Conservation (phyloP, 768 basidiomycete genomes). For the Suillus cothurnatus region DNA sequence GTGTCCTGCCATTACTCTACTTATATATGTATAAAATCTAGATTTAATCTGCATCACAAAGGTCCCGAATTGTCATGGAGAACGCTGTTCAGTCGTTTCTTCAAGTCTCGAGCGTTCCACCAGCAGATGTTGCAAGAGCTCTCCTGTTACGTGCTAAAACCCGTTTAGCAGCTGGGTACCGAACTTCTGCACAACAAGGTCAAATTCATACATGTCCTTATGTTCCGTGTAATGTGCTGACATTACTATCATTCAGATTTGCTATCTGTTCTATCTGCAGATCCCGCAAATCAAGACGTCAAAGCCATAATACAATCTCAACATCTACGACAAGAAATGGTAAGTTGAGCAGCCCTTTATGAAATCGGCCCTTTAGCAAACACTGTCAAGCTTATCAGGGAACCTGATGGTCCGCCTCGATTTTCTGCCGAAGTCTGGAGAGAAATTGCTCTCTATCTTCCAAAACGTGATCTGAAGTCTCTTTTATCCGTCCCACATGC, state of each 20-base stretch:
- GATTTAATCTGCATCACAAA: slow-evolving; percentile 9
- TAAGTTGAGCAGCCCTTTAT: slow-evolving; percentile 24
- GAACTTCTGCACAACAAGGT: slow-evolving; percentile 70
- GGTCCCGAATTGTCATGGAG: too few relatives aligned
- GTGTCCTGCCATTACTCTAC: slow-evolving; percentile 22
- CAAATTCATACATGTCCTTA: not conserved
- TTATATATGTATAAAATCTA: slow-evolving; percentile 13
- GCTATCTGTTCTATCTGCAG: slow-evolving; percentile 60
- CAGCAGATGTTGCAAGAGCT: slow-evolving; percentile 57
- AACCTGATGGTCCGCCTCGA: slow-evolving; percentile 44
- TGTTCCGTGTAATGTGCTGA: not conserved
- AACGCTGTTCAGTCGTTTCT: slow-evolving; percentile 76
- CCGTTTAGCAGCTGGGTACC: slow-evolving; percentile 58
- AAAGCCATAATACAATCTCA: slow-evolving; percentile 58
- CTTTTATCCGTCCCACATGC: slow-evolving; percentile 65
- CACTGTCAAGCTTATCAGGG: slow-evolving; percentile 28
- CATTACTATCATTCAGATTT: slow-evolving; percentile 47
- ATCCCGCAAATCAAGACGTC: slow-evolving; percentile 73
- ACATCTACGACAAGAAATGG: slow-evolving; percentile 57
- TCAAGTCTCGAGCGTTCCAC: slow-evolving; percentile 52
- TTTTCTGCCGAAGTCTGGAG: slow-evolving; percentile 72
- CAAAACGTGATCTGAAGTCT: slow-evolving; percentile 66
- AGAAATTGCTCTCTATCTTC: slow-evolving; percentile 63
- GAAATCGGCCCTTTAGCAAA: slow-evolving; percentile 6
- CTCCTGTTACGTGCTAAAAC: slow-evolving; percentile 68